Evolutionary conservation across 2,329 filamentous ascomycete species (phyloP).

Genomic region (Sporothrix dimorphospora): DNA sequence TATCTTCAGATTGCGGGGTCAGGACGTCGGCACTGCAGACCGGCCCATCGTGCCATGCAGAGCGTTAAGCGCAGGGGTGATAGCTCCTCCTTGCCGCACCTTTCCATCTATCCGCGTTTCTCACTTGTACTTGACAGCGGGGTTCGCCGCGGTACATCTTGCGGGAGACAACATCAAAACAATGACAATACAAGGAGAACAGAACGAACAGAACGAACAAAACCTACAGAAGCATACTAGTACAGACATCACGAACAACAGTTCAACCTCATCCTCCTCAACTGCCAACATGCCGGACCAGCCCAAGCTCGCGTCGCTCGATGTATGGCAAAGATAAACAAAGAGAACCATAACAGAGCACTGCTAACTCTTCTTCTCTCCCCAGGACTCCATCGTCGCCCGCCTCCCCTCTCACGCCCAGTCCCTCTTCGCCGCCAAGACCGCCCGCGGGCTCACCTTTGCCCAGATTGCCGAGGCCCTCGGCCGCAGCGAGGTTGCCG

Average conservation of each 20-base stretch:
- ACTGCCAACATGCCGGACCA: slow-evolving; percentile 35
- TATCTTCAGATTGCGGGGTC: slow-evolving; percentile 16
- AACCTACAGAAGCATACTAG: background rate
- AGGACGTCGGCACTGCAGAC: background rate
- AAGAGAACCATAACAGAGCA: background rate
- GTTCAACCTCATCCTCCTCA: background rate
- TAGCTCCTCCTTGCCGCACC: background rate
- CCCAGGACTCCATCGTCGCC: slow-evolving; percentile 65
- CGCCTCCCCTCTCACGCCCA: slow-evolving; percentile 71
- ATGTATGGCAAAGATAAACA: slow-evolving; percentile 40
- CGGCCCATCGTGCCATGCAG: background rate
- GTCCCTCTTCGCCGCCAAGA: slow-evolving; percentile 81
- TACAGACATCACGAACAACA: background rate
- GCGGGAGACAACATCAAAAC: background rate
- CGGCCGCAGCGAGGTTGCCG: slow-evolving; percentile 78
- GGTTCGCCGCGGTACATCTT: background rate
- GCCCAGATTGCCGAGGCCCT: slow-evolving; percentile 74
- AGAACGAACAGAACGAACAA: too few species aligned
- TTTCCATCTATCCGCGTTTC: background rate
- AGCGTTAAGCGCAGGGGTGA: too few species aligned
- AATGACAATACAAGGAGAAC: too few species aligned
- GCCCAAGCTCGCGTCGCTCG: slow-evolving; percentile 42
- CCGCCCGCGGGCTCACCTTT: slow-evolving; percentile 74
- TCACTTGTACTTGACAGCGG: background rate
- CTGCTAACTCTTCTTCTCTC: background rate